A percentile compares a stretch with the other conserved stretches of the same genome.
Evolutionary conservation across 2,329 filamentous ascomycete genomes (phyloP).

Genomic region (Capronia coronata): DNA sequence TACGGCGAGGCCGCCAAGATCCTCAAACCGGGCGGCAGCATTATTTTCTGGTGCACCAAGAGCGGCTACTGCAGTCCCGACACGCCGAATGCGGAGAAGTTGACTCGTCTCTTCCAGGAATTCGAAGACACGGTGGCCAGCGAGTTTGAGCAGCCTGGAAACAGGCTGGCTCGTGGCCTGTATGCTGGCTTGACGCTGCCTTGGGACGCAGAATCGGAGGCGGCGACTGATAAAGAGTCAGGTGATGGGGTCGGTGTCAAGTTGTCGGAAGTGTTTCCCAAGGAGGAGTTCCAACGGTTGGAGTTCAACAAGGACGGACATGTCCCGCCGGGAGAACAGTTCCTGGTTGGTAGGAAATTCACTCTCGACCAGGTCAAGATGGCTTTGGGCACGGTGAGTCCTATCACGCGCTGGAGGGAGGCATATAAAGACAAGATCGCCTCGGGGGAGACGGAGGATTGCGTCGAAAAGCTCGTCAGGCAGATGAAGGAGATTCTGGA

Average conservation of each 20-base stretch:
- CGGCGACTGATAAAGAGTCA: no score
- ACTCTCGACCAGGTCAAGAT: conserved; percentile 29
- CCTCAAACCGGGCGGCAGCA: conserved; percentile 49
- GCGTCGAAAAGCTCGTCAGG: conserved; percentile 29
- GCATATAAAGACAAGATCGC: conserved; percentile 35
- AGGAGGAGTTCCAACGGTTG: conserved; percentile 11
- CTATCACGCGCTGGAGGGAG: conserved; percentile 39
- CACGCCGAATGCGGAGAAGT: conserved; percentile 38
- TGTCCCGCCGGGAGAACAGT: conserved; percentile 26
- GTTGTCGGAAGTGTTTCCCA: conserved; percentile 19
- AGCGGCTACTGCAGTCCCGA: conserved; percentile 30
- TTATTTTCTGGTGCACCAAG: conserved; percentile 46
- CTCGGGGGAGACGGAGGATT: conserved; percentile 34
- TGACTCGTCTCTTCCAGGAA: conserved; percentile 40
- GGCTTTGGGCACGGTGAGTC: conserved; percentile 34
- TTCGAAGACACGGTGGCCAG: conserved; percentile 36
- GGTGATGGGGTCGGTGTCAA: conserved; percentile 27
- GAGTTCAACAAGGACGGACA: conserved; percentile 19
- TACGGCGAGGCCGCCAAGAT: conserved; percentile 44
- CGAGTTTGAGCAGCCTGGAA: conserved; percentile 41
- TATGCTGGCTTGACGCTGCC: conserved; percentile 46
- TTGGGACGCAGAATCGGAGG: conserved; percentile 37
- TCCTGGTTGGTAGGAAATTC: conserved; percentile 25
- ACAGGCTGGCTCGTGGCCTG: conserved; percentile 35
- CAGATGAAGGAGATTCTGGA: conserved; percentile 28